Conservation (phyloP, 768 basidiomycete genomes). For the Naematelia aurantialba region DNA sequence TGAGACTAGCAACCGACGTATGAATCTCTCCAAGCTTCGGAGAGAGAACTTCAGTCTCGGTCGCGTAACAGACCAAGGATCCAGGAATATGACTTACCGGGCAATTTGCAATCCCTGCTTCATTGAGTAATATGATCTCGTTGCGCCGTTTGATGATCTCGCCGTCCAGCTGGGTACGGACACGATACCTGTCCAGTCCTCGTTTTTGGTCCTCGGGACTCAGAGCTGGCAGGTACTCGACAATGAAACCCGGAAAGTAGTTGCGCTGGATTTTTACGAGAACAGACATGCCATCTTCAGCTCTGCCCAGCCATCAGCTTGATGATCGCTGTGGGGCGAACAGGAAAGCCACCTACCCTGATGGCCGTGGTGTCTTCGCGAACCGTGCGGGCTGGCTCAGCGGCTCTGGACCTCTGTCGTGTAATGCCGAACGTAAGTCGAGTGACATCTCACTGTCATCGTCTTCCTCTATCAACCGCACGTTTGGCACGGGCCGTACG, state of each 20-base stretch:
- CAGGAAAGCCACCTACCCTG: slow-evolving; percentile 6
- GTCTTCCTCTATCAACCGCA: slow-evolving; percentile 2
- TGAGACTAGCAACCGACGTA: neutral
- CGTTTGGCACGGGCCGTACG: too few relatives aligned
- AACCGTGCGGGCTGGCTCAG: neutral
- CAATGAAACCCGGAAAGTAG: slow-evolving; percentile 16
- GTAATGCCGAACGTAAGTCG: neutral
- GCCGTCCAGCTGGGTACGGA: neutral
- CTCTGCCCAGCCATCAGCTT: slow-evolving; percentile 7
- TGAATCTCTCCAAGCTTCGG: neutral
- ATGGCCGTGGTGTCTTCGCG: slow-evolving; percentile 1
- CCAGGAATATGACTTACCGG: slow-evolving; percentile 15
- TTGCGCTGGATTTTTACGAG: neutral
- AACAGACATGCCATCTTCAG: slow-evolving; percentile 2
- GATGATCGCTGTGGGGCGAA: neutral
- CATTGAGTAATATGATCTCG: slow-evolving; percentile 20
- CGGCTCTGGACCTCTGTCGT: neutral
- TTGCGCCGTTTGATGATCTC: neutral
- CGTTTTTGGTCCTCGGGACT: neutral
- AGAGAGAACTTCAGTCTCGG: slow-evolving; percentile 9
- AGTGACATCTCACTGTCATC: slow-evolving; percentile 3
- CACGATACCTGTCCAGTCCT: slow-evolving; percentile 7
- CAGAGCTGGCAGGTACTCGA: slow-evolving; percentile 13
- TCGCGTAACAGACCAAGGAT: neutral
- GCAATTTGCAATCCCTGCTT: slow-evolving; percentile 27